A percentile compares a stretch with the other conserved stretches of the same genome.
These are phyloP conservation scores for Nakazawaea anatomiae DNA, from an alignment of 805 yeast genomes.

Conservation along the genomic window DNA sequence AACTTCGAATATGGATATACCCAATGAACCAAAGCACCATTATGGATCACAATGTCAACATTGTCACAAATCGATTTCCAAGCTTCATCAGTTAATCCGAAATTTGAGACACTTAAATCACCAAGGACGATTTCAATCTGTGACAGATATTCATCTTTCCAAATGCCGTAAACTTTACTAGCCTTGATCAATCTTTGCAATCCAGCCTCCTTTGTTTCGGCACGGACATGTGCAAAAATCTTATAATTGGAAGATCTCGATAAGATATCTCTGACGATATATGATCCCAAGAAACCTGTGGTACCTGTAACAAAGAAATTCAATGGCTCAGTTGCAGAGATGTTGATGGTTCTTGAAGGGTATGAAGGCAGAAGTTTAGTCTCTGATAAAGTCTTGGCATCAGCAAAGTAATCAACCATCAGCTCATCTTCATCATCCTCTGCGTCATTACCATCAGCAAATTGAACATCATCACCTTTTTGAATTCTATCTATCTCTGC, in stretches of 20 bases:
- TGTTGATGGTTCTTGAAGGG: constrained; percentile 33
- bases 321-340: constrained; percentile 30
- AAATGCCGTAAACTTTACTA: constrained; percentile 76
- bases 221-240: constrained; percentile 89
- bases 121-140: constrained; percentile 75
- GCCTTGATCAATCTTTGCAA: constrained; percentile 69
- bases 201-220: constrained; percentile 61
- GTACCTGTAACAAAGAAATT: constrained; percentile 89
- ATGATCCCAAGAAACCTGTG: constrained; percentile 95
- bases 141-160: constrained; percentile 55
- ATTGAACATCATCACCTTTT: constrained; percentile 41
- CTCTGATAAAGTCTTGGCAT: constrained; percentile 53
- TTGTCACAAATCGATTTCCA: constrained; percentile 56
- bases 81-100: constrained; percentile 54
- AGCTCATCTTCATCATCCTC: constrained; percentile 18
- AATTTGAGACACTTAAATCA: constrained; percentile 63
- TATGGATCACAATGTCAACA: constrained; percentile 84
- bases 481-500: constrained; percentile 56
- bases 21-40: constrained; percentile 99
- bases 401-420: constrained; percentile 54
- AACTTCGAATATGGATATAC: constrained; percentile 88
- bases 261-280: constrained; percentile 72
- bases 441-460: constrained; percentile 28
- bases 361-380: constrained; percentile 37
- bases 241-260: constrained; percentile 47